Base-by-base conservation (phyloP, 2,329 filamentous ascomycete genomes). In the Xylariaceae sp. region DNA sequence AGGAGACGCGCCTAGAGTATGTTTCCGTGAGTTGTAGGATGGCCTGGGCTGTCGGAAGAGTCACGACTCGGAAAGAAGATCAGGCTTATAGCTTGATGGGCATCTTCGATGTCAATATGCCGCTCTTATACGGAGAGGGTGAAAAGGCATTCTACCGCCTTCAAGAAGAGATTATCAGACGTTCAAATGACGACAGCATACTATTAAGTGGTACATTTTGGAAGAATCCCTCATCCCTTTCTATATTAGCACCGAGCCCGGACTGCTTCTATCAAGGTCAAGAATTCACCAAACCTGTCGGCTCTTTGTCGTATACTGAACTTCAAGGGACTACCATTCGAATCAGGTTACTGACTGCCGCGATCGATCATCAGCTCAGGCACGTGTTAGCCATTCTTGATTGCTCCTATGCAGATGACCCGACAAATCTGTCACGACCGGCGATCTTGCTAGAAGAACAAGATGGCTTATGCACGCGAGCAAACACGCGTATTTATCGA, bases 41-140 rank as follows among this genome's bases (percentile, higher is more conserved):
- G 58, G 45, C 47, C 30, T 58, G 55, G 59, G 51, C 55, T 4
- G 35, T 55, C 45, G n/a, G 13, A 42, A 53, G 49, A 35, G 23
- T 51, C 23, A 61, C 51, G 6, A 52, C 51, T 39, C 55, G 47
- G n/a, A 47, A 30, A 42, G 61, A 63, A 55, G 61, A 61, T 42
- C 10, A 34, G 8, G 55, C 61, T 1, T 60, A 62, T 15, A 48
- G 57, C 15, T 23, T 62, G 2, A 44, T 60, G 39, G 60, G 60
- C 1, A 57, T 62, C 9, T 62, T 62, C 13, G 15, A 53, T 30
- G 48, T 62, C 2, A 48, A 59, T 18, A 62, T 62, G 60, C 57
- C 60, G 1, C 17, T 62, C 8, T 50, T 62, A 2, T 62, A 62
- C 13, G 60, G 57, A 1, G 60, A 60, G 30, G 57, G 57, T 4